Conservation (phyloP, 371 early-diverging fungal species). For the Mortierella sp. region DNA sequence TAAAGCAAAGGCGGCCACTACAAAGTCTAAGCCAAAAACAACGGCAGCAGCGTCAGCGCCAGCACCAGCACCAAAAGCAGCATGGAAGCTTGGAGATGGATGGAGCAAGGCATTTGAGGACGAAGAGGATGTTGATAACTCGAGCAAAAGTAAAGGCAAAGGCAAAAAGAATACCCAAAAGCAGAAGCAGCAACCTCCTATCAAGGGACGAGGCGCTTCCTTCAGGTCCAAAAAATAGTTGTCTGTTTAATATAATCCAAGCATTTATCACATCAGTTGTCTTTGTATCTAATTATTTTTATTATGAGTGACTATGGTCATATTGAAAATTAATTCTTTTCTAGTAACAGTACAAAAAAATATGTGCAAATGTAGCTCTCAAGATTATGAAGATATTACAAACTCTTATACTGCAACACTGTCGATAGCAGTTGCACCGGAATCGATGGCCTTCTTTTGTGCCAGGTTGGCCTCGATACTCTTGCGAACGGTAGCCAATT, state of each 20-base stretch:
- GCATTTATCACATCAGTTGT: background rate
- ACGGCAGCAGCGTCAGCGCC: background rate
- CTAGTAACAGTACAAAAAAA: too few relatives aligned
- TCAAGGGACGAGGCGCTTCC: background rate
- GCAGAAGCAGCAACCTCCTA: background rate
- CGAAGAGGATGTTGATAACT: conserved; percentile 14
- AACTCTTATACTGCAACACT: background rate
- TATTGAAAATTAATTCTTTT: background rate
- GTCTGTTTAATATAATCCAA: background rate
- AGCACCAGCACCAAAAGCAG: conserved; percentile 5
- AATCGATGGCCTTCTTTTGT: background rate
- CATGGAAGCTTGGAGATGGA: conserved; percentile 52
- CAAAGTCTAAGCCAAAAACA: conserved; percentile 7
- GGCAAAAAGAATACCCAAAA: conserved; percentile 14
- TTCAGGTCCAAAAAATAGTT: conserved; percentile 2
- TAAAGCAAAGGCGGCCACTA: conserved; percentile 6
- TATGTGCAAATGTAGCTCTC: too few relatives aligned
- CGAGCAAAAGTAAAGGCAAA: conserved; percentile 6
- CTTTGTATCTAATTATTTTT: too few relatives aligned
- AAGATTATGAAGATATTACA: too few relatives aligned
- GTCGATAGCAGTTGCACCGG: background rate
- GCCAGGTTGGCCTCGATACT: background rate
- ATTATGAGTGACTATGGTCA: too few relatives aligned
- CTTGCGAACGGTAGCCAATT: background rate
- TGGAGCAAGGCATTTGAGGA: conserved; percentile 53